Percentiles rank a stretch among this genome's conserved stretches.
These are phyloP conservation scores for Coniochaeta sp. DNA, from an alignment of 2,329 filamentous ascomycete species.

Conservation along the genomic window DNA sequence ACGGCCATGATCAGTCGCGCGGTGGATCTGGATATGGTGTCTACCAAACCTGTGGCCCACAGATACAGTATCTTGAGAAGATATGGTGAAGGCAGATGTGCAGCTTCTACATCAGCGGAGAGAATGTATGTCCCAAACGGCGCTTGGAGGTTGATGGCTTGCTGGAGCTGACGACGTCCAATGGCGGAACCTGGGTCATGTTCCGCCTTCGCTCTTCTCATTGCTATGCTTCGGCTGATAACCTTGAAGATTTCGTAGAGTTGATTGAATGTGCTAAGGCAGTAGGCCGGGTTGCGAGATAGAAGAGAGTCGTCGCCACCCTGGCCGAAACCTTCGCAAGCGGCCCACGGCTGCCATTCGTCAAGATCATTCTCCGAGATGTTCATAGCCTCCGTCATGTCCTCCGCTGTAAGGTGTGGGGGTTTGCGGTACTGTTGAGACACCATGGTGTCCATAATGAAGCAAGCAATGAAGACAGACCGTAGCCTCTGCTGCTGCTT, in stretches of 20 bases:
- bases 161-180: conserved; percentile 9
- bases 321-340: conserved; percentile 32
- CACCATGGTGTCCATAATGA: conserved; percentile 54
- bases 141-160: conserved; percentile 11
- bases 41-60: conserved; percentile 15
- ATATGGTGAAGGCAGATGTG: conserved; percentile 18
- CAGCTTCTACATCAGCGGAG: conserved; percentile 9
- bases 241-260: conserved; percentile 29
- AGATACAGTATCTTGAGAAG: conserved; percentile 16
- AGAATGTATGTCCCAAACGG: conserved; percentile 16
- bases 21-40: conserved; percentile 7
- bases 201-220: conserved; percentile 6
- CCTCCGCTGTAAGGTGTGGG: conserved; percentile 39
- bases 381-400: conserved; percentile 33
- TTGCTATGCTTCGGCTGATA: conserved; percentile 16
- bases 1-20: conserved; percentile 13
- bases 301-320: conserved; percentile 11
- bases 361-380: conserved; percentile 61
- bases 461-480: conserved; percentile 42
- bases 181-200: conserved; percentile 5
- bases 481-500: conserved; percentile 6
- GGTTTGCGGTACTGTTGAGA: conserved; percentile 41
- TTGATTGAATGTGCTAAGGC: conserved; percentile 34
- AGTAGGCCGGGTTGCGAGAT: conserved; percentile 23
- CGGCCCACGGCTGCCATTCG: conserved; percentile 68